Percentiles rank a stretch among this genome's conserved stretches.
Evolutionary conservation across 108 stramenopile species (phyloP).

Genomic region (Cyclotella cryptica): DNA sequence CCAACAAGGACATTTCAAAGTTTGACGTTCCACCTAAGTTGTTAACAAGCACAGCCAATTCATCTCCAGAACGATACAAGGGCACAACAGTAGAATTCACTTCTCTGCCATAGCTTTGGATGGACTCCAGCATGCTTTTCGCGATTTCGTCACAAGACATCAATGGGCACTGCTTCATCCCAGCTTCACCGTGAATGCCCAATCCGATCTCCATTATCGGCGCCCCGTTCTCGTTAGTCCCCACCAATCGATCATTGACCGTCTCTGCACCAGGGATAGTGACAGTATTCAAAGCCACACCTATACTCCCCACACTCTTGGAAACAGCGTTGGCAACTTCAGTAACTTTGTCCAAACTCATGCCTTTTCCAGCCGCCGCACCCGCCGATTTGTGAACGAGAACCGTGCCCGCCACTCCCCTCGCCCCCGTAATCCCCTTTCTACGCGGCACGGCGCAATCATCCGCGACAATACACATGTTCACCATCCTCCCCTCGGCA

Average conservation of each 20-base stretch:
- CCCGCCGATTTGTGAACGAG: conserved; percentile 97
- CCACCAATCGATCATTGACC: conserved; percentile 73
- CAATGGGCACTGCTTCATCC: conserved; percentile 74
- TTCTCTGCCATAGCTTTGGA: conserved; percentile 76
- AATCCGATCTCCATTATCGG: conserved; percentile 91
- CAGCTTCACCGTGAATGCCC: conserved; percentile 99
- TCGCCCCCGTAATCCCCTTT: conserved; percentile 95
- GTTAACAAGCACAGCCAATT: conserved; percentile 90
- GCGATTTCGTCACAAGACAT: conserved; percentile 82
- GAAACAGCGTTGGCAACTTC: conserved; percentile 66
- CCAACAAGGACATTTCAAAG: conserved; percentile 94
- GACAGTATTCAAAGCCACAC: conserved; percentile 91
- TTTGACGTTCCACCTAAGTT: conserved; percentile 94
- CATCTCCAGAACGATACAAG: conserved; percentile 67
- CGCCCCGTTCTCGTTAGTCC: conserved; percentile 52
- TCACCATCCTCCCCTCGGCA: conserved; percentile 66
- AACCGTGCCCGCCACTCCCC: conserved; percentile 97
- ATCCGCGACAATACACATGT: conserved; percentile 95
- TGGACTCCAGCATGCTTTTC: conserved; percentile 71
- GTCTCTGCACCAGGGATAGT: conserved; percentile 89
- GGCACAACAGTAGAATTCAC: conserved; percentile 57
- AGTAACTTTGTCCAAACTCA: conserved; percentile 75
- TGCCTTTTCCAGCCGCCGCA: conserved; percentile 76
- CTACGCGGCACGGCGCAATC: conserved; percentile 91
- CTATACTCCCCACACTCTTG: conserved; percentile 82